Conservation (phyloP, 208 protist genomes). For the Leishmania lainsoni region DNA sequence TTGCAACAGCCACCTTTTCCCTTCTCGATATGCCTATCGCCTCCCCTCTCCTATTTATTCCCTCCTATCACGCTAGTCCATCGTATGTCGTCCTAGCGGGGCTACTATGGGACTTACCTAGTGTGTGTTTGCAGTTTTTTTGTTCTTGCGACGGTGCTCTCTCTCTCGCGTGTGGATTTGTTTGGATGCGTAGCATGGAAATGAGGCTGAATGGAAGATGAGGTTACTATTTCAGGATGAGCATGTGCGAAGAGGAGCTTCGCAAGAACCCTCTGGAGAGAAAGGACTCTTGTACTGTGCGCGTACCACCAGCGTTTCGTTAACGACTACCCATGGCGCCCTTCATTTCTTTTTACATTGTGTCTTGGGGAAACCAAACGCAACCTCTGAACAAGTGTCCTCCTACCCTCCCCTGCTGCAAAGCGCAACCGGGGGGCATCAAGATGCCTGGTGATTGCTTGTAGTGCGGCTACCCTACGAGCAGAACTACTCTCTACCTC, state of each 20-base stretch:
- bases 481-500: neutral
- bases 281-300: neutral
- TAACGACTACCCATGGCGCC: neutral
- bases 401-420: neutral
- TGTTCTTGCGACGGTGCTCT: constrained; percentile 1
- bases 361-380: neutral
- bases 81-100: neutral
- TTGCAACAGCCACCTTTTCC: neutral
- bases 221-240: neutral
- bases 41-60: constrained; percentile 12
- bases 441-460: neutral
- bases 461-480: neutral
- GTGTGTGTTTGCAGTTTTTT: neutral
- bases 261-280: neutral
- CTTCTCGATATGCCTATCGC: neutral
- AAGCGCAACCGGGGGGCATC: neutral
- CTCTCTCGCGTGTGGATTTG: neutral
- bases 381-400: neutral
- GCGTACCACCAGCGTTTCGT: neutral
- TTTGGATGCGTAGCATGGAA: neutral
- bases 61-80: neutral
- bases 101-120: neutral
- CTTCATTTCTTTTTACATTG: neutral
- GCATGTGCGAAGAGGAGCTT: neutral
- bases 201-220: neutral